These are phyloP conservation scores for Colletotrichum tamarilloi DNA, from an alignment of 2,329 filamentous ascomycete genomes.

Conservation along the genomic window DNA sequence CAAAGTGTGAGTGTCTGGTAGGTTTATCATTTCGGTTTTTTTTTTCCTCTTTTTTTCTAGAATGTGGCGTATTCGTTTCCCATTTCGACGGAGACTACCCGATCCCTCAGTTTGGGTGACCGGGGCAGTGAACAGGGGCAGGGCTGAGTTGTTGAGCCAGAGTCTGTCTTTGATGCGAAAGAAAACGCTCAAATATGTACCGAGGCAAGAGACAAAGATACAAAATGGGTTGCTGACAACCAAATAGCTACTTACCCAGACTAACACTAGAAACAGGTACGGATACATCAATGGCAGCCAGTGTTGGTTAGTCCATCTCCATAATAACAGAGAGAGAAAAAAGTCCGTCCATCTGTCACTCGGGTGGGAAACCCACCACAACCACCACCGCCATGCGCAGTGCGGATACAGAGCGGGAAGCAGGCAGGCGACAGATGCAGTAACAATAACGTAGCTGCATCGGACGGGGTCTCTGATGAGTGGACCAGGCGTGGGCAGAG, in stretches of 20 bases:
- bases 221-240: background rate
- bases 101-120: constrained; percentile 2
- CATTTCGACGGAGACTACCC: background rate
- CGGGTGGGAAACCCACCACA: background rate
- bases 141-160: background rate
- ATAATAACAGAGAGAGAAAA: background rate
- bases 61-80: constrained; percentile 9
- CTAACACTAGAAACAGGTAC: background rate
- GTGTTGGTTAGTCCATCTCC: background rate
- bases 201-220: background rate
- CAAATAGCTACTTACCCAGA: background rate
- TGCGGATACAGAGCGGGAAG: constrained; percentile 25
- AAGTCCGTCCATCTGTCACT: constrained; percentile 1
- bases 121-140: constrained; percentile 1
- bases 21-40: background rate
- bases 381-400: constrained; percentile 8
- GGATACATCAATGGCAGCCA: constrained; percentile 5
- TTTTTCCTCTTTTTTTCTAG: no score
- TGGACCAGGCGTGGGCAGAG: constrained; percentile 8
- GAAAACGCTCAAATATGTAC: background rate
- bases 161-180: background rate
- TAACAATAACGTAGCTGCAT: constrained; percentile 17
- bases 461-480: background rate
- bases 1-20: no score
- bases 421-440: constrained; percentile 20